Base-by-base conservation (phyloP, 352 stramenopile genomes). In the Globisporangium solare region DNA sequence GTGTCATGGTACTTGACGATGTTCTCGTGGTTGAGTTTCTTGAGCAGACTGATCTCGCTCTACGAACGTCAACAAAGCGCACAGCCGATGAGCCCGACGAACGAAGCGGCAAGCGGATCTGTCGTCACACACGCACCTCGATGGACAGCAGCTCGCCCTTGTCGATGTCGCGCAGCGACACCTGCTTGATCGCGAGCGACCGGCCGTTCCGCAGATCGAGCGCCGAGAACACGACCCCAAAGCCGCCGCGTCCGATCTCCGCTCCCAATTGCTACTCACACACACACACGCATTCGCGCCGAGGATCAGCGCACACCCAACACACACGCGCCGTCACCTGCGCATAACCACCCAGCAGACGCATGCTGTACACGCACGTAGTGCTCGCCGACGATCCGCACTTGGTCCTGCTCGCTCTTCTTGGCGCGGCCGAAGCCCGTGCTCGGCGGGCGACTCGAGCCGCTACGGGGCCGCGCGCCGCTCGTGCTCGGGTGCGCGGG, bases 1-100 rank as follows among this genome's bases (percentile, higher is more conserved):
- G 88, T 97, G 72, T 97, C 92, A 62, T 95, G 85, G 70, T 98
- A 98, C 73, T 97, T 96, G 63, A 98, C 93, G 45, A 98, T 97
- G 68, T 98, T 98, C 48, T 92, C 83, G 58, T 98, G 93, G 42
- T 97, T 92, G 17, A 98, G 72, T 66, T 96, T 97, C 54, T 87
- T 83, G 45, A 98, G 74, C 53, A 98, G 68, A 56, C 86, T 92
- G 61, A 98, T 95, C 71, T 98, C 92, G 59, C 70, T 86, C 73
- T 95, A 31, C 6, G 8, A 13, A 15, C 3, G 12, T 35, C 11
- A 22, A 13, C 0, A 40, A 32, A 12, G 14, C n/a, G 18, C 18
- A 22, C 21, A 13, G 15, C 3, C 27, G 11, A 17, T 11, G 2
- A 49, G 21, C 2, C n/a, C 1, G 27, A 22, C 10, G 48, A 39